These are phyloP conservation scores for Cryphonectria radicalis DNA, from an alignment of 2,329 filamentous ascomycete species.

Conservation along the genomic window DNA sequence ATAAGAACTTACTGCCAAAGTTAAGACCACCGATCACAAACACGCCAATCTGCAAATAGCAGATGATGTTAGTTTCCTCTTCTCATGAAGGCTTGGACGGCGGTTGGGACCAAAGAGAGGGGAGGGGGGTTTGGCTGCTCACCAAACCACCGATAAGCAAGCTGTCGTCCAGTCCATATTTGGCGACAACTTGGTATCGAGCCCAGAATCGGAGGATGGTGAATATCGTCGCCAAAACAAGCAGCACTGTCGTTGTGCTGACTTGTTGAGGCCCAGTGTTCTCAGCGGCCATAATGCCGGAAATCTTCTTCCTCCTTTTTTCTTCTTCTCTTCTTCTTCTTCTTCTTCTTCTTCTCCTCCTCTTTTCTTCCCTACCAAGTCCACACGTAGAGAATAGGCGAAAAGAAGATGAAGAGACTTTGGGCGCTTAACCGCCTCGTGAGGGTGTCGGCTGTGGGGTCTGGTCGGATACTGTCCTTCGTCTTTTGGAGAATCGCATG, in stretches of 20 bases:
- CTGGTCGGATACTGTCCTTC: conserved; percentile 11
- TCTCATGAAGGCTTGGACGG: too few relatives aligned
- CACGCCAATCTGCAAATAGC: conserved; percentile 14
- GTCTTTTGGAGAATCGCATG: neutral
- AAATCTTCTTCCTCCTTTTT: too few relatives aligned
- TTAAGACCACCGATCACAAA: conserved; percentile 28
- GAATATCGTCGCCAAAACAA: conserved; percentile 28
- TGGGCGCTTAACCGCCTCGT: neutral
- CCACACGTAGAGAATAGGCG: neutral
- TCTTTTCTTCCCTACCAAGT: neutral
- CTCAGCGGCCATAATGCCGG: conserved; percentile 14
- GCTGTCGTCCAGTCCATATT: conserved; percentile 28
- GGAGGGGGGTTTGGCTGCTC: neutral
- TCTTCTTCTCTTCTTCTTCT: too few relatives aligned
- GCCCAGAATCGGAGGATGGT: conserved; percentile 29
- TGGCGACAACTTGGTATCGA: conserved; percentile 14
- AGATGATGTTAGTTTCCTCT: conserved; percentile 10
- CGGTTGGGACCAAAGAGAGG: neutral
- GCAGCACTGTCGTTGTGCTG: conserved; percentile 24
- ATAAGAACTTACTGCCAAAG: conserved; percentile 27
- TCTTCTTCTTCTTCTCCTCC: neutral
- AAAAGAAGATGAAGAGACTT: neutral
- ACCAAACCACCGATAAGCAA: conserved; percentile 27
- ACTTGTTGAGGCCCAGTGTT: conserved; percentile 19
- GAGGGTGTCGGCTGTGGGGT: neutral